These are phyloP conservation scores for Phytophthora fragariae DNA, from an alignment of 352 stramenopile genomes.

Conservation along the genomic window DNA sequence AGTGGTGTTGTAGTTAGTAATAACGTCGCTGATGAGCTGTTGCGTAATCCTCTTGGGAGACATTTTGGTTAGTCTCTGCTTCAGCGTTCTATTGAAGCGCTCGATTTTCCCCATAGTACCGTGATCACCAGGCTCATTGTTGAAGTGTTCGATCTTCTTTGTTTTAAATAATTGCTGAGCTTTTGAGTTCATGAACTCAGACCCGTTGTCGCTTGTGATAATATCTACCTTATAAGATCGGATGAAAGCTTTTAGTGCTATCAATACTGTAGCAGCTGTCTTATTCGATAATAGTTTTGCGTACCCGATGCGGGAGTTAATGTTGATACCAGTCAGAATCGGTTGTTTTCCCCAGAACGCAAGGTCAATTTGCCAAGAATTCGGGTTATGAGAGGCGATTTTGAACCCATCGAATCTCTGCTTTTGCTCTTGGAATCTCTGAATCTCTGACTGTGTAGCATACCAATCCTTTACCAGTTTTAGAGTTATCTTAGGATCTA, in stretches of 20 bases:
- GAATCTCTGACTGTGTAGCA: not conserved
- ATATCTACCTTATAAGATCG: not conserved
- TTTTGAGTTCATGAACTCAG: not conserved
- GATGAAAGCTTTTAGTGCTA: not conserved
- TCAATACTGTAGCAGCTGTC: not conserved
- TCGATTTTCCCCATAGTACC: not conserved
- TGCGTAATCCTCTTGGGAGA: not conserved
- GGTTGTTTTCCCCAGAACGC: not conserved
- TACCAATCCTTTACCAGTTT: not conserved
- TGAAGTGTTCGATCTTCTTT: not conserved
- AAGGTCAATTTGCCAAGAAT: not conserved
- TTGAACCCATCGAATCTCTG: not conserved
- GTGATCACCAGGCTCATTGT: not conserved
- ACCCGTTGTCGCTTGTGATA: not conserved
- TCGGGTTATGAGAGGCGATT: not conserved
- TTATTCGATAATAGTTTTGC: not conserved
- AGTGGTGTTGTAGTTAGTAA: not conserved
- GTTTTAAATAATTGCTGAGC: not conserved
- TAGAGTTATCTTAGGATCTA: not conserved
- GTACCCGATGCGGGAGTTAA: not conserved
- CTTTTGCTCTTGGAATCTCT: not conserved
- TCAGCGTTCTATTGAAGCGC: not conserved
- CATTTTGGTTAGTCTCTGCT: not conserved
- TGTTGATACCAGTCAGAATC: not conserved
- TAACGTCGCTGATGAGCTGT: not conserved